Evolutionary conservation across 2,329 filamentous ascomycete genomes (phyloP).

Genomic region (Parastagonospora avenae): DNA sequence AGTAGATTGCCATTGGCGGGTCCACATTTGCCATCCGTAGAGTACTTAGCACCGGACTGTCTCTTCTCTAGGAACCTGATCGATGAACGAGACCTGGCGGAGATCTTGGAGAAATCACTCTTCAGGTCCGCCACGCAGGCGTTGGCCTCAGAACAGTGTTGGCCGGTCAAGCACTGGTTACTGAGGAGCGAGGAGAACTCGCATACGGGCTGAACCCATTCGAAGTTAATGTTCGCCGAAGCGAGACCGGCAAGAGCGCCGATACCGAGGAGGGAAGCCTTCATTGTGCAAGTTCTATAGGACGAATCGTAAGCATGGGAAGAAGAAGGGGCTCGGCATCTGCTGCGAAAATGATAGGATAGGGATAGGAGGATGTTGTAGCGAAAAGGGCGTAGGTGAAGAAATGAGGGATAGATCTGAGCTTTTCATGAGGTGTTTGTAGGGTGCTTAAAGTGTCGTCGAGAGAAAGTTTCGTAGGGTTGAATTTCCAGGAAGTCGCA

Average conservation of each 20-base stretch:
- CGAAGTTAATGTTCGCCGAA: slow-evolving; percentile 57
- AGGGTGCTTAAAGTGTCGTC: not conserved
- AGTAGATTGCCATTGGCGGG: slow-evolving; percentile 46
- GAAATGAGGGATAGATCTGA: not conserved
- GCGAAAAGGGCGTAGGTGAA: not conserved
- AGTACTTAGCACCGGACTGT: slow-evolving; percentile 37
- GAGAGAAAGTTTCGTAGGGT: not conserved
- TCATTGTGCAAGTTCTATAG: slow-evolving; percentile 27
- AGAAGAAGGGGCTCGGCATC: too few species aligned
- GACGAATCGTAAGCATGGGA: too few species aligned
- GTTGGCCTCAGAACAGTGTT: slow-evolving; percentile 43
- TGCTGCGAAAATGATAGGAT: not conserved
- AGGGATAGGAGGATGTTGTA: not conserved
- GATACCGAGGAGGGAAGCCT: slow-evolving; percentile 32
- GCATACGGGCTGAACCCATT: slow-evolving; percentile 53
- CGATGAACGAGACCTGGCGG: slow-evolving; percentile 22
- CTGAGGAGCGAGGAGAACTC: slow-evolving; percentile 26
- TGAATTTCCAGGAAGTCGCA: not conserved
- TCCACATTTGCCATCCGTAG: slow-evolving; percentile 48
- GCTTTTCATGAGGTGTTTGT: too few species aligned
- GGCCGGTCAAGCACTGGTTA: slow-evolving; percentile 45
- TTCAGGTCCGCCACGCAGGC: slow-evolving; percentile 29
- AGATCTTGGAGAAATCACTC: slow-evolving; percentile 32
- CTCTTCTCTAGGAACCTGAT: slow-evolving; percentile 33
- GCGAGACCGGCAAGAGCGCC: slow-evolving; percentile 43